These are phyloP conservation scores for Corinectria fuckeliana DNA, from an alignment of 2,329 filamentous ascomycete genomes.

Conservation along the genomic window DNA sequence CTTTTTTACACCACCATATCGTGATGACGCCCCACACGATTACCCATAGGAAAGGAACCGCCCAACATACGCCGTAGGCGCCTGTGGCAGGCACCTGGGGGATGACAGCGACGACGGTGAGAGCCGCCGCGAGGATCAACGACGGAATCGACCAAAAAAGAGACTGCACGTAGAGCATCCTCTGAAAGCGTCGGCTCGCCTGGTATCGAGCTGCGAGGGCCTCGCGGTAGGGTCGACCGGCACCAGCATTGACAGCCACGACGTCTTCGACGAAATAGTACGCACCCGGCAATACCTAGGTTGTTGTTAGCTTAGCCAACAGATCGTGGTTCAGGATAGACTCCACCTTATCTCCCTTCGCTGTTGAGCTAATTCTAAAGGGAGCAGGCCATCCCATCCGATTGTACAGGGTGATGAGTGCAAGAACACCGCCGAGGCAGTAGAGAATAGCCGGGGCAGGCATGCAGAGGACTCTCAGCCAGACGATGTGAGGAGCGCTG, in stretches of 20 bases:
- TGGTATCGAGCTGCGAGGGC: constrained; percentile 50
- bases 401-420: constrained; percentile 45
- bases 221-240: constrained; percentile 52
- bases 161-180: constrained; percentile 49
- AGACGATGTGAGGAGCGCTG: constrained; percentile 57
- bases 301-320: constrained; percentile 23
- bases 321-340: not conserved
- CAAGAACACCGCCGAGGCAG: constrained; percentile 51
- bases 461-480: constrained; percentile 58
- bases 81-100: constrained; percentile 44
- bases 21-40: constrained; percentile 44
- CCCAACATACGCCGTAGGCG: constrained; percentile 49
- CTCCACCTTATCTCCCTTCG: constrained; percentile 56
- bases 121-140: constrained; percentile 44
- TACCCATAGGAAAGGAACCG: constrained; percentile 48
- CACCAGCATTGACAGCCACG: constrained; percentile 69
- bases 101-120: constrained; percentile 47
- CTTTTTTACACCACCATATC: constrained; percentile 45
- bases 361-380: constrained; percentile 68
- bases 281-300: constrained; percentile 62
- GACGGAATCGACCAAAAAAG: constrained; percentile 51
- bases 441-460: constrained; percentile 59
- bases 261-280: constrained; percentile 73
- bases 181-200: constrained; percentile 49
- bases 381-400: constrained; percentile 55